These are phyloP conservation scores for Suillus spraguei DNA, from an alignment of 768 basidiomycete genomes.

Conservation along the genomic window DNA sequence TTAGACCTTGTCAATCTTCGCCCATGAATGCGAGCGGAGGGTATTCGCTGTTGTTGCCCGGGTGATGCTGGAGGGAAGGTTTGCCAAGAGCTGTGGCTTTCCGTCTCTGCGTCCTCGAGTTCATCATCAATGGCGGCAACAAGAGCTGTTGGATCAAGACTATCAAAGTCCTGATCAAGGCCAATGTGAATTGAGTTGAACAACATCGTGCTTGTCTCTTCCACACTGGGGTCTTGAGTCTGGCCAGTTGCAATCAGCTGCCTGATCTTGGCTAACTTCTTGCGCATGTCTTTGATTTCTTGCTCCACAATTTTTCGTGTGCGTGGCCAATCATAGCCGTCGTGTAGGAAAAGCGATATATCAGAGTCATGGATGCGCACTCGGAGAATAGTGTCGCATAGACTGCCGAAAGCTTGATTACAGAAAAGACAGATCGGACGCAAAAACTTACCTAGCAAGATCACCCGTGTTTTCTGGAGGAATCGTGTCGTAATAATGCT, in stretches of 20 bases:
- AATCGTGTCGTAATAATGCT: conserved; percentile 73
- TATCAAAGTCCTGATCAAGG: conserved; percentile 74
- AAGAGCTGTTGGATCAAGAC: conserved; percentile 72
- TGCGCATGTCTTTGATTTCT: conserved; percentile 85
- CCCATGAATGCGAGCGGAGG: conserved; percentile 46
- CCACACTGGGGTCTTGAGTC: conserved; percentile 72
- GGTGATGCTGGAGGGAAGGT: conserved; percentile 64
- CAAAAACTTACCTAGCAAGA: conserved; percentile 45
- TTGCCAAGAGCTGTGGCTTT: conserved; percentile 83
- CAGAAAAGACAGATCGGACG: conserved; percentile 4
- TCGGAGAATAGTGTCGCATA: conserved; percentile 50
- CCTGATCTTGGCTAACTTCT: conserved; percentile 82
- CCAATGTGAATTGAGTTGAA: conserved; percentile 97
- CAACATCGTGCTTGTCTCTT: conserved; percentile 71
- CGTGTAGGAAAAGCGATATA: conserved; percentile 75
- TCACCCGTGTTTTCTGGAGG: conserved; percentile 54
- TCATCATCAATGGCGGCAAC: conserved; percentile 94
- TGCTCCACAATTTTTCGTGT: conserved; percentile 89
- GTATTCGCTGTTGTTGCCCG: conserved; percentile 38
- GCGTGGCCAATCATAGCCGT: conserved; percentile 91
- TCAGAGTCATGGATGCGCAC: conserved; percentile 63
- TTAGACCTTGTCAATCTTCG: conserved; percentile 73
- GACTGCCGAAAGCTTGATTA: conserved; percentile 30
- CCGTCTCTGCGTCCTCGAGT: conserved; percentile 66
- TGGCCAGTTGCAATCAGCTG: conserved; percentile 94